A percentile compares a stretch with the other conserved stretches of the same genome.
These are phyloP conservation scores for Neurospora hispaniola DNA, from an alignment of 495 filamentous ascomycete species.

Conservation along the genomic window DNA sequence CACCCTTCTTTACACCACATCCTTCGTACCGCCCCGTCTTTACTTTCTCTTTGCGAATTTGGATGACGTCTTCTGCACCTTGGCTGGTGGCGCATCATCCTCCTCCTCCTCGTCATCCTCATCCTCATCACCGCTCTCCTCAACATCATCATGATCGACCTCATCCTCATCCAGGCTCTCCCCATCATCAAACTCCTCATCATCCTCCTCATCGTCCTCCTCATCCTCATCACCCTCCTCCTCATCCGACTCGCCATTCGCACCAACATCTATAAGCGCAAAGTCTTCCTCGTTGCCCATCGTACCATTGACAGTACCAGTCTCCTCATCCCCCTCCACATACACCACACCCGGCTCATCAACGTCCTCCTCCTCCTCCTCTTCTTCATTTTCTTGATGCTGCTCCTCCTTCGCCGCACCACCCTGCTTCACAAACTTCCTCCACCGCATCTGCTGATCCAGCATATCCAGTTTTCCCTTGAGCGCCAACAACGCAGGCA, in stretches of 20 bases:
- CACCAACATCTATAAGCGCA: not conserved
- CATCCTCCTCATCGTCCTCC: constrained; percentile 10
- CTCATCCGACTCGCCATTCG: constrained; percentile 23
- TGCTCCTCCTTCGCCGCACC: constrained; percentile 31
- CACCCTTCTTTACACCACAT: not conserved
- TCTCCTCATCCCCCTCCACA: constrained; percentile 69
- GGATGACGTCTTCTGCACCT: constrained; percentile 22
- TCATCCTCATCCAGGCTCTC: constrained; percentile 30
- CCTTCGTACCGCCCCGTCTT: not conserved
- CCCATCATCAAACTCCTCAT: constrained; percentile 19
- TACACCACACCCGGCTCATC: constrained; percentile 59
- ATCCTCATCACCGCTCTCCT: constrained; percentile 23
- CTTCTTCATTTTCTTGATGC: constrained; percentile 64
- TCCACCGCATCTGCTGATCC: constrained; percentile 71
- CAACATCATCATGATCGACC: constrained; percentile 29
- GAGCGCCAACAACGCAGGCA: constrained; percentile 74
- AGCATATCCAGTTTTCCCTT: constrained; percentile 92
- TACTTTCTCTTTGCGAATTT: constrained; percentile 21
- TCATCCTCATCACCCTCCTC: constrained; percentile 19
- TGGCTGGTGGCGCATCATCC: constrained; percentile 24
- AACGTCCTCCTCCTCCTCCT: constrained; percentile 53
- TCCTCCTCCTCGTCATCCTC: constrained; percentile 18
- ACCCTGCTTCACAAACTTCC: constrained; percentile 46
- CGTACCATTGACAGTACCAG: constrained; percentile 13
- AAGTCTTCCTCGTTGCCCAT: constrained; percentile 14